Evolutionary conservation across 176 grass and related monocot species (phyloP).

Genomic region (Triticum monococcum): DNA sequence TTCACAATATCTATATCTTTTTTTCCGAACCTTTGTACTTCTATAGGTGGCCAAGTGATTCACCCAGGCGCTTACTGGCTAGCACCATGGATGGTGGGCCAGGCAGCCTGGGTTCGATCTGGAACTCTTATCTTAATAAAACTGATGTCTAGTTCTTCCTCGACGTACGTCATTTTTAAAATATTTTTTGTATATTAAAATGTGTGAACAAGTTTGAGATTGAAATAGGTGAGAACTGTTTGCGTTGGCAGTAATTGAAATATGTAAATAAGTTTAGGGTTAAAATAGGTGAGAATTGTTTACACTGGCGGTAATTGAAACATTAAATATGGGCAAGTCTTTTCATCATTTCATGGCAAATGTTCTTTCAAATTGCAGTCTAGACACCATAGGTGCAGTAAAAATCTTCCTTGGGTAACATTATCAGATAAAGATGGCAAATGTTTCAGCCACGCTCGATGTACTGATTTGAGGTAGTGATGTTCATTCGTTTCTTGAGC

Average conservation of each 20-base stretch:
- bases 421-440: background rate
- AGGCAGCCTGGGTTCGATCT: background rate
- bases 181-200: background rate
- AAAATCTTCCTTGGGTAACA: background rate
- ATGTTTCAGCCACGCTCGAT: background rate
- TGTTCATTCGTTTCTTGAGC: slow-evolving; percentile 7
- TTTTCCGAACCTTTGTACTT: background rate
- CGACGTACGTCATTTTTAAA: background rate
- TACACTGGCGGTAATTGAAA: background rate
- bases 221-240: background rate
- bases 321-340: background rate
- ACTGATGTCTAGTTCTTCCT: background rate
- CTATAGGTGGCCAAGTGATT: background rate
- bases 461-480: background rate
- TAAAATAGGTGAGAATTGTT: background rate
- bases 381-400: background rate
- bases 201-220: background rate
- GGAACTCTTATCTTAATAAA: background rate
- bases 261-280: background rate
- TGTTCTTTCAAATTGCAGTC: background rate
- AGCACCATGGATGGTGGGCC: too few species aligned
- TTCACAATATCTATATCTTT: background rate
- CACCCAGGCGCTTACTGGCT: background rate
- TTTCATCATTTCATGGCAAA: background rate
- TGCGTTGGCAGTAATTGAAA: background rate